phyloP scores from a whole-genome alignment of 495 filamentous ascomycete genomes.

The Achaetomiella virescens region DNA sequence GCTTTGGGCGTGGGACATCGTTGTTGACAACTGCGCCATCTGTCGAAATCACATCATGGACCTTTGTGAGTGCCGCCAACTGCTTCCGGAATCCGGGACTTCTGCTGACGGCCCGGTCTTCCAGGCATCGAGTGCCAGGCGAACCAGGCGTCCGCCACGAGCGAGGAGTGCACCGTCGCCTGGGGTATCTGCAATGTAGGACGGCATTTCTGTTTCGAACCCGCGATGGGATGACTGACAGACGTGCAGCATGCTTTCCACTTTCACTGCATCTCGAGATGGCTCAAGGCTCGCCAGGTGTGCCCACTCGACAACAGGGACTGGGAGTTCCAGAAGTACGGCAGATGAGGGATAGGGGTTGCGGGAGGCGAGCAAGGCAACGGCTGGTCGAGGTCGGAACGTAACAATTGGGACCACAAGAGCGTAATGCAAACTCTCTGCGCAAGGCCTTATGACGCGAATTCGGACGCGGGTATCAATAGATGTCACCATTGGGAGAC shows the following conservation, averaged over 20 bases:
- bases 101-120: neutral
- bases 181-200: constrained; percentile 99
- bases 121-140: constrained; percentile 97
- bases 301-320: constrained; percentile 97
- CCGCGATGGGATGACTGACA: constrained; percentile 11
- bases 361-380: neutral
- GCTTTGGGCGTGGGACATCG: constrained; percentile 99
- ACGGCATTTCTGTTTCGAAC: constrained; percentile 3
- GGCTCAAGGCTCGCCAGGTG: constrained; percentile 99
- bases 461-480: neutral
- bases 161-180: constrained; percentile 95
- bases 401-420: neutral
- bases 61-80: constrained; percentile 58
- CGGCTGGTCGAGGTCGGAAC: neutral
- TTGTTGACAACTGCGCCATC: constrained; percentile 99
- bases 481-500: neutral
- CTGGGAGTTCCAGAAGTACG: constrained; percentile 99
- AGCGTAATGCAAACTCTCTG: neutral
- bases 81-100: neutral
- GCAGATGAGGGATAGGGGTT: constrained; percentile 39
- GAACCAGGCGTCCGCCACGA: constrained; percentile 97
- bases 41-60: constrained; percentile 99
- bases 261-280: constrained; percentile 99
- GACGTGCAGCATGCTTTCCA: constrained; percentile 86
- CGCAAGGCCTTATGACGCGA: neutral